phyloP scores from a whole-genome alignment of 1,284 basidiomycete genomes.

The Anthracocystis setariae region DNA sequence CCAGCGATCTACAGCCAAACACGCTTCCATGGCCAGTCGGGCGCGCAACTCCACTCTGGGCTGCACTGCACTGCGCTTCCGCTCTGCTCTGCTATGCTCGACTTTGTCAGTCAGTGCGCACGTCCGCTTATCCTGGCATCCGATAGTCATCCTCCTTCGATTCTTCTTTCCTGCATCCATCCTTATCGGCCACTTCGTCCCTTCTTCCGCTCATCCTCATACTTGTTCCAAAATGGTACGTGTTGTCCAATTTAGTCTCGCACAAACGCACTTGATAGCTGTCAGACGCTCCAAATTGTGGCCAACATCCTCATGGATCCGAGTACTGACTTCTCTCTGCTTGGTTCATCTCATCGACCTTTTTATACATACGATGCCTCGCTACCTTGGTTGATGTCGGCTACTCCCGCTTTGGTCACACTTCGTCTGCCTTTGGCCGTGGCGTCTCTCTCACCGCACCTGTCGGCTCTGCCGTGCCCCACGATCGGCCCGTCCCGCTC shows the following conservation, averaged over 20 bases:
- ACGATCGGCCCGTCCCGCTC: not conserved
- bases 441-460: too few species aligned
- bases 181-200: not conserved
- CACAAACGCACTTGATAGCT: not conserved
- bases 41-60: too few species aligned
- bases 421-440: too few species aligned
- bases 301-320: not conserved
- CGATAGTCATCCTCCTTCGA: not conserved
- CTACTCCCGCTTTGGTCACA: too few species aligned
- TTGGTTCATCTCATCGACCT: too few species aligned
- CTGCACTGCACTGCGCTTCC: too few species aligned
- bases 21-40: too few species aligned
- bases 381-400: too few species aligned
- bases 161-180: constrained; percentile 3
- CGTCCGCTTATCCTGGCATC: not conserved
- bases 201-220: not conserved
- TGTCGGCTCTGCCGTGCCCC: too few species aligned
- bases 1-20: too few species aligned
- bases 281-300: not conserved
- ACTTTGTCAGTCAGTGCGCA: constrained; percentile 1
- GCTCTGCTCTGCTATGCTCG: not conserved
- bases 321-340: too few species aligned
- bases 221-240: constrained; percentile 2
- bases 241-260: not conserved
- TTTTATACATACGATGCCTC: too few species aligned